Evolutionary conservation across 495 filamentous ascomycete genomes (phyloP), one percentile per base, ranked within the genome.

Genomic region (Bacidia rubella): DNA sequence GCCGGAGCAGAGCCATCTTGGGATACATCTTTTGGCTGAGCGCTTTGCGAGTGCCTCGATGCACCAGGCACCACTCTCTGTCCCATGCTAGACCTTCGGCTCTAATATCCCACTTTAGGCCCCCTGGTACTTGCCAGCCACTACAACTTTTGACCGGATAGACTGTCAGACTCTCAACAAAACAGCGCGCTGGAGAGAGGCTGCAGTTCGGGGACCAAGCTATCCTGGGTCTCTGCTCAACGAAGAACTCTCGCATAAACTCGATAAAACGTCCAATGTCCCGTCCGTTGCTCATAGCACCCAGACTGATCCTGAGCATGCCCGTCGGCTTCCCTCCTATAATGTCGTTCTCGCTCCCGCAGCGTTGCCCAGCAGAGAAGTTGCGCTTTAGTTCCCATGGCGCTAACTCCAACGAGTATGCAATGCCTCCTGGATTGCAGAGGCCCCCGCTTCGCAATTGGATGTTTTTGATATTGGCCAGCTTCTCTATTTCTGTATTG

Each of bases 81-180:
- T 92, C 87, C 86, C 86, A 90, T 27, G 77, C 80, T 9, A 92
- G 67, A 0, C 86, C 86, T 66, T 87, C 82, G 4, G 70, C 63
- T 35, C 70, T 71, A 32, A 90, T 70, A 58, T 83, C 79, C 86
- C 86, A 92, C 26, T 65, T 47, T 15, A 59, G 60, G 21, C 60
- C 70, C 0, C 59, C 29, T 2, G 83, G 79, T 47, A 92, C 70
- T 2, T 63, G 65, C 57, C 76, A 86, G 3, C 79, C 80, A 3
- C 73, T 80, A 59, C 87, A 92, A 58, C 78, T 83, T 64, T 89
- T 90, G 64, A 92, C 86, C 1, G 86, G 87, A 61, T 86, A 66
- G 22, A 66, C 46, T 11, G 57, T 57, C 21, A 66, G 27, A n/a
- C 39, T 56, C 27, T 66, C 61, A 22, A 65, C 49, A 44, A 43